Conservation (phyloP, 495 filamentous ascomycete species). For the Terfezia claveryi region DNA sequence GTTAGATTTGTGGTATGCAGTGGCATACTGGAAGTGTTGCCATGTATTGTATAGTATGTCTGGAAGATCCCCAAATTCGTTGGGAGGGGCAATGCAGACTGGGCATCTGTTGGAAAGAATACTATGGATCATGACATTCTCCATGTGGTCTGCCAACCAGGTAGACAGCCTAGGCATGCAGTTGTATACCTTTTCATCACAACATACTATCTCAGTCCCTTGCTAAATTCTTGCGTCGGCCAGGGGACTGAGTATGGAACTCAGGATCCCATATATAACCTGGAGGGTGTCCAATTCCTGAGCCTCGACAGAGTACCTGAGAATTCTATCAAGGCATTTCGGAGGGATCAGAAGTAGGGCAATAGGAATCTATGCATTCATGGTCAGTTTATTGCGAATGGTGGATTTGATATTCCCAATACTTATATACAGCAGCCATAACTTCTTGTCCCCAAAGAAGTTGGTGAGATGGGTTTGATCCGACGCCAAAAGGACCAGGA, state of each 20-base stretch:
- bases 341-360: neutral
- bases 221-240: neutral
- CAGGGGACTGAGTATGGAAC: neutral
- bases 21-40: neutral
- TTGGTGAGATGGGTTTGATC: conserved; percentile 1
- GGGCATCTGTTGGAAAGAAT: too few species aligned
- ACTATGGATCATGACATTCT: too few species aligned
- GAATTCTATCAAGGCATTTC: neutral
- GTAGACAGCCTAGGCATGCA: neutral
- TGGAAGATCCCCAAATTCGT: too few species aligned
- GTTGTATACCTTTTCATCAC: neutral
- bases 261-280: too few species aligned
- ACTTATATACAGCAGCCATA: neutral
- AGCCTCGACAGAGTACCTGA: neutral
- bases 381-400: neutral
- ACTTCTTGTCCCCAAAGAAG: neutral
- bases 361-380: neutral
- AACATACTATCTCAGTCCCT: neutral
- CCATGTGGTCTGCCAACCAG: too few species aligned
- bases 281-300: neutral
- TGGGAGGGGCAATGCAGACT: too few species aligned
- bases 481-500: neutral
- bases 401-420: neutral
- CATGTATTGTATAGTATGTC: neutral
- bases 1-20: neutral